Percentiles rank a stretch among this genome's conserved stretches.
Conservation (phyloP, 2,329 filamentous ascomycete genomes). For the Diplodia corticola region DNA sequence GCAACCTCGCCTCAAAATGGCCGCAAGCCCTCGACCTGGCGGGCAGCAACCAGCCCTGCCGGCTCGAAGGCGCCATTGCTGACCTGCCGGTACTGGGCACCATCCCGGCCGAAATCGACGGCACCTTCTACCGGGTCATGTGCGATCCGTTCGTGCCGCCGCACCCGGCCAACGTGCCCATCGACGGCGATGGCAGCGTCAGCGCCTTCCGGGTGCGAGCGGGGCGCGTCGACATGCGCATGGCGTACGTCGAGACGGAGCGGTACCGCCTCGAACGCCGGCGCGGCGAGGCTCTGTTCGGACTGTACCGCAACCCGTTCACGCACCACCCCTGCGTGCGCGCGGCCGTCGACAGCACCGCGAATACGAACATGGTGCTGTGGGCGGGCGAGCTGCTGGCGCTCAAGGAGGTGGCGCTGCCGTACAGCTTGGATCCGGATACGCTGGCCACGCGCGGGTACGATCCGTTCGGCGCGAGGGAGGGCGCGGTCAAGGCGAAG, state of each 20-base stretch:
- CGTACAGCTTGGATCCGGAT: conserved; percentile 35
- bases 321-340: conserved; percentile 33
- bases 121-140: conserved; percentile 30
- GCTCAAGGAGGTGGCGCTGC: conserved; percentile 24
- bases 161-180: conserved; percentile 25
- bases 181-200: conserved; percentile 38
- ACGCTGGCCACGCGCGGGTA: conserved; percentile 36
- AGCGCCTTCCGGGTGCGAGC: conserved; percentile 35
- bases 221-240: conserved; percentile 35
- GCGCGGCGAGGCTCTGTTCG: conserved; percentile 24
- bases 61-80: conserved; percentile 26
- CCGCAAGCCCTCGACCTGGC: conserved; percentile 16
- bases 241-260: conserved; percentile 37
- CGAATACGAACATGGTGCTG: conserved; percentile 24
- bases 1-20: conserved; percentile 21
- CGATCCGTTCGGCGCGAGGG: conserved; percentile 30
- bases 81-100: conserved; percentile 22
- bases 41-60: conserved; percentile 23
- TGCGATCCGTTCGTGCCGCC: conserved; percentile 31
- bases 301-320: conserved; percentile 24
- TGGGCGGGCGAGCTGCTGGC: conserved; percentile 22
- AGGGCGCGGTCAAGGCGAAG: conserved; percentile 29
- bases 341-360: conserved; percentile 26
- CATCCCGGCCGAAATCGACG: conserved; percentile 5
- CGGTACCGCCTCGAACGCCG: conserved; percentile 31